Percentiles rank a stretch among this genome's conserved stretches.
Evolutionary conservation across 1,139 yeast species (phyloP).

Genomic region (Protomyces lactucae-debilis): DNA sequence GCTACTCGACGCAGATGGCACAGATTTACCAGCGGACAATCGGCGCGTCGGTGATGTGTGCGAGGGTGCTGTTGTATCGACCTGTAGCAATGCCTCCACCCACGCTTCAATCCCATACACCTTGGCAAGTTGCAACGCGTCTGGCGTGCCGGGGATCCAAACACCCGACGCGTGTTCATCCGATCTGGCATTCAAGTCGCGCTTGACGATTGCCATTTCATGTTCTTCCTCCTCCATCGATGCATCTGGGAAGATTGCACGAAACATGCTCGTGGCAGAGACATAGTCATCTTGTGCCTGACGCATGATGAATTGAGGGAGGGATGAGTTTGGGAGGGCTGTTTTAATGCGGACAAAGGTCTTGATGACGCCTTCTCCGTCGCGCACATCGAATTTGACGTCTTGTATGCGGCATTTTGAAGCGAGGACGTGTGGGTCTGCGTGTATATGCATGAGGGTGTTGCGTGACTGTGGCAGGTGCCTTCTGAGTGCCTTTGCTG

Average conservation of each 20-base stretch:
- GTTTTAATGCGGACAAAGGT: constrained; percentile 26
- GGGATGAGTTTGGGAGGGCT: constrained; percentile 6
- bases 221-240: constrained; percentile 12
- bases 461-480: constrained; percentile 15
- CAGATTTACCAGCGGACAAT: neutral
- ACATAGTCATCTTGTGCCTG: constrained; percentile 20
- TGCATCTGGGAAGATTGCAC: constrained; percentile 16
- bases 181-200: constrained; percentile 21
- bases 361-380: constrained; percentile 8
- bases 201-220: constrained; percentile 22
- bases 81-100: constrained; percentile 22
- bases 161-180: constrained; percentile 24
- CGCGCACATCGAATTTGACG: constrained; percentile 21
- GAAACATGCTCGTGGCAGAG: constrained; percentile 27
- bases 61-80: neutral
- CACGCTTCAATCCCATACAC: constrained; percentile 27
- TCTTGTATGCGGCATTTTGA: constrained; percentile 24
- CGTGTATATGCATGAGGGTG: constrained; percentile 7
- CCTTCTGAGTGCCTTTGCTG: constrained; percentile 12
- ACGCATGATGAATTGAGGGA: constrained; percentile 22
- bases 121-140: constrained; percentile 24
- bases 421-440: constrained; percentile 1
- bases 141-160: constrained; percentile 27
- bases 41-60: constrained; percentile 9
- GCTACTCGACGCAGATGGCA: neutral